Percentiles rank a stretch among this genome's conserved stretches.
phyloP scores from a whole-genome alignment of 352 stramenopile species.

The Hyaloperonospora brassicae region DNA sequence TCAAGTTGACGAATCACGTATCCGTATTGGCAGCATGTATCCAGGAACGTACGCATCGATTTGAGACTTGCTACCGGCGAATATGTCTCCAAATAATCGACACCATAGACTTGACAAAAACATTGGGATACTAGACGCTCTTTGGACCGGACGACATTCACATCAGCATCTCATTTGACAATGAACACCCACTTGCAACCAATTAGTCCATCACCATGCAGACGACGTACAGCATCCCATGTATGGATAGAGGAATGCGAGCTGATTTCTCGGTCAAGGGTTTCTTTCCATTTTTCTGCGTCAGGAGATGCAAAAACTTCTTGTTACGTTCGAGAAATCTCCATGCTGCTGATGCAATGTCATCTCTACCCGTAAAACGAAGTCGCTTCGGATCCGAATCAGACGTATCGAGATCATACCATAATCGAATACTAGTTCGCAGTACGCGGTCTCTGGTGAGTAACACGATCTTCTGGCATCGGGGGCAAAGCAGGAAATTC shows the following conservation, averaged over 20 bases:
- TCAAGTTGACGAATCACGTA: too few species aligned
- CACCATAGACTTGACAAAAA: conserved; percentile 16
- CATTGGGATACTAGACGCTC: conserved; percentile 19
- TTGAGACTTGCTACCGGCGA: conserved; percentile 17
- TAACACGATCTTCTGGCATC: too few species aligned
- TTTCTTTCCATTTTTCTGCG: conserved; percentile 8
- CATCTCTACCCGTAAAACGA: neutral
- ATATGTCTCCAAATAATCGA: conserved; percentile 25
- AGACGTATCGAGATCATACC: neutral
- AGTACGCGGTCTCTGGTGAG: too few species aligned
- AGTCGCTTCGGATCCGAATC: neutral
- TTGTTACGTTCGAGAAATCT: conserved; percentile 7
- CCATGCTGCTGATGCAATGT: conserved; percentile 3
- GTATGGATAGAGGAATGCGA: conserved; percentile 13
- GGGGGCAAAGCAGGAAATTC: neutral
- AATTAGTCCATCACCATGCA: conserved; percentile 3
- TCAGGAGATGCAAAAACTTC: conserved; percentile 12
- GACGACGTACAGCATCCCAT: conserved; percentile 7
- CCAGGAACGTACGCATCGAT: neutral
- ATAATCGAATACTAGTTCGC: neutral
- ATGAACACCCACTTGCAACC: conserved; percentile 14
- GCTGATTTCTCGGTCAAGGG: conserved; percentile 1
- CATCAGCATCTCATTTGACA: conserved; percentile 11
- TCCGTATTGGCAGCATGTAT: too few species aligned
- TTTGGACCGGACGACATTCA: conserved; percentile 19